These are phyloP conservation scores for Aristolochia fimbriata DNA, from an alignment of 164 flowering plant genomes.

Conservation along the genomic window DNA sequence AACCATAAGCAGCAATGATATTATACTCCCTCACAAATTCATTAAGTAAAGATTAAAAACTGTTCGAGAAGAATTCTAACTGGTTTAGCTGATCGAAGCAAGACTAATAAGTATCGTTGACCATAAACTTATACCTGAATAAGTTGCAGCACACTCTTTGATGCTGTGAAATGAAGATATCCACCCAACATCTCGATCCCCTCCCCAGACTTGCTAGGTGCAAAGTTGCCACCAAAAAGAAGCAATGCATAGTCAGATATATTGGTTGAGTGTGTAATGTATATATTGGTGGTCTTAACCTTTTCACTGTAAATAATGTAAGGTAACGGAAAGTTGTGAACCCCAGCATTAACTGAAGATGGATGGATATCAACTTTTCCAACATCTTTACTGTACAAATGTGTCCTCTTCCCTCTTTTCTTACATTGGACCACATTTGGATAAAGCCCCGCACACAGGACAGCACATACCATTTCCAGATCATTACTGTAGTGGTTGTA, in stretches of 20 bases:
- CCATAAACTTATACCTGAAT: constrained; percentile 38
- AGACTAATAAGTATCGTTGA: neutral
- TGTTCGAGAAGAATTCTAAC: neutral
- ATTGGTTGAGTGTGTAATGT: constrained; percentile 78
- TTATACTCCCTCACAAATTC: neutral
- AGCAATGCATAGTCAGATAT: constrained; percentile 94
- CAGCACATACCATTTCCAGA: constrained; percentile 89
- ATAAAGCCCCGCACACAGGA: constrained; percentile 95
- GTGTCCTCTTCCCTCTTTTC: constrained; percentile 85
- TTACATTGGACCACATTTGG: constrained; percentile 98
- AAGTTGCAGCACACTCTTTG: constrained; percentile 67
- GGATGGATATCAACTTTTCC: constrained; percentile 97
- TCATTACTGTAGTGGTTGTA: constrained; percentile 80
- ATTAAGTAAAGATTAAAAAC: neutral
- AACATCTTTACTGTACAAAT: constrained; percentile 88
- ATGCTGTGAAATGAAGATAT: constrained; percentile 93
- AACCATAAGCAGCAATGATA: neutral
- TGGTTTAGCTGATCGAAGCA: neutral
- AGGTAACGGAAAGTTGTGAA: constrained; percentile 74
- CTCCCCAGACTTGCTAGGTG: constrained; percentile 62
- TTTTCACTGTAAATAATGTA: constrained; percentile 93
- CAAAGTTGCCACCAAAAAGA: constrained; percentile 84
- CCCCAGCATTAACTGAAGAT: constrained; percentile 90
- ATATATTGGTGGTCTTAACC: constrained; percentile 76
- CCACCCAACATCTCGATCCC: constrained; percentile 98